Conservation (phyloP, 2,329 filamentous ascomycete genomes). For the Camillea tinctor region DNA sequence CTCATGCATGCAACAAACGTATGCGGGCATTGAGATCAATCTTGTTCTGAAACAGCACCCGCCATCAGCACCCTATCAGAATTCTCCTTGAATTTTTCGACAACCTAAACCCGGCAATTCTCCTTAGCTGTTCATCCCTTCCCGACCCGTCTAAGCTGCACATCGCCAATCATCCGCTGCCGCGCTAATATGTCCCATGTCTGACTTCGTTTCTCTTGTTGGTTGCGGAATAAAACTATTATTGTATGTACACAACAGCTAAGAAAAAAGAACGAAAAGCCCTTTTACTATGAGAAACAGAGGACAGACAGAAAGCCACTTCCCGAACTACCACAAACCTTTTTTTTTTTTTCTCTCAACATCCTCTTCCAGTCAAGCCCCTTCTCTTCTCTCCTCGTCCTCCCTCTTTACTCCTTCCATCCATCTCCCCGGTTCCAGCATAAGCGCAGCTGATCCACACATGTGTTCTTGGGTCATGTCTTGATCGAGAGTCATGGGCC, state of each 20-base stretch:
- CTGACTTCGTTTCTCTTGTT: constrained; percentile 10
- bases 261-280: no score
- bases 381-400: no score
- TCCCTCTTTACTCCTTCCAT: not conserved
- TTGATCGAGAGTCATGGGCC: not conserved
- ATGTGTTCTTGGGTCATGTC: constrained; percentile 1
- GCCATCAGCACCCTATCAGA: not conserved
- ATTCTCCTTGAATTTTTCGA: not conserved
- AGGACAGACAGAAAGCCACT: no score
- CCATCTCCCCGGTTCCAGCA: not conserved
- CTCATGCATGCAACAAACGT: not conserved
- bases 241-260: no score
- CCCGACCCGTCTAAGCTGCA: constrained; percentile 10
- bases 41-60: not conserved
- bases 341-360: no score
- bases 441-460: not conserved
- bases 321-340: no score
- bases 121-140: constrained; percentile 16
- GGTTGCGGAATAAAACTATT: constrained; percentile 5
- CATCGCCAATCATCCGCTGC: constrained; percentile 25
- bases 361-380: no score
- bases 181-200: constrained; percentile 18
- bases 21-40: not conserved
- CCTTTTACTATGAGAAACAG: no score
- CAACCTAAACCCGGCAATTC: constrained; percentile 20